Conservation (phyloP, 1,284 basidiomycete genomes). For the Austropuccinia psidii region DNA sequence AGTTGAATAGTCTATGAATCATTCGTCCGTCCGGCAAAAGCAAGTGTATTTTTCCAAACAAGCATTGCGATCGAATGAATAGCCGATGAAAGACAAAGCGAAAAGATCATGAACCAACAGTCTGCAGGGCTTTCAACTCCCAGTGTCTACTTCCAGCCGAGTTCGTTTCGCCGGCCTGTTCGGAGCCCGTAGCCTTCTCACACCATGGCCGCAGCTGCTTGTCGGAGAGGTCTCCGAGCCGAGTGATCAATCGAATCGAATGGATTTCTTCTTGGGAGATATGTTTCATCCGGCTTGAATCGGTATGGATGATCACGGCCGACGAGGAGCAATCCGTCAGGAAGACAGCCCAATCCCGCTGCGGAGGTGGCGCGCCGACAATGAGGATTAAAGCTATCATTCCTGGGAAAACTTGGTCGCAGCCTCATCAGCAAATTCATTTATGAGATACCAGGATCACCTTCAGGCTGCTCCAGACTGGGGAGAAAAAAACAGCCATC, state of each 20-base stretch:
- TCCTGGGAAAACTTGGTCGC: neutral
- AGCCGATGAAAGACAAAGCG: neutral
- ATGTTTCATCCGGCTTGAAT: neutral
- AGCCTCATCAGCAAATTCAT: neutral
- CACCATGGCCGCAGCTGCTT: neutral
- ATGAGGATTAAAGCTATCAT: neutral
- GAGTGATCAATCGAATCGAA: neutral
- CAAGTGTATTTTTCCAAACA: neutral
- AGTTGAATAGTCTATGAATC: neutral
- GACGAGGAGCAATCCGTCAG: too few relatives aligned
- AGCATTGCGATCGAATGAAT: neutral
- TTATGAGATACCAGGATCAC: too few relatives aligned
- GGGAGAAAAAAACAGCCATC: too few relatives aligned
- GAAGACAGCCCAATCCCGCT: too few relatives aligned
- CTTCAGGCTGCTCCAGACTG: too few relatives aligned
- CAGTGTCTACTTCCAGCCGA: too few relatives aligned
- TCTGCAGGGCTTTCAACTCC: constrained; percentile 1
- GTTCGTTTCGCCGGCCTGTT: neutral
- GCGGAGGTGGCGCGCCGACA: too few relatives aligned
- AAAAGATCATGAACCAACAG: neutral
- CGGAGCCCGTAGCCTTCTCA: too few relatives aligned
- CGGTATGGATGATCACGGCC: too few relatives aligned
- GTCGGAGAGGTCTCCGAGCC: neutral
- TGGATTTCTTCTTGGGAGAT: neutral
- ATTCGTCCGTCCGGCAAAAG: neutral